These are phyloP conservation scores for Epichloe festucae DNA, from an alignment of 2,329 filamentous ascomycete species.

Conservation along the genomic window DNA sequence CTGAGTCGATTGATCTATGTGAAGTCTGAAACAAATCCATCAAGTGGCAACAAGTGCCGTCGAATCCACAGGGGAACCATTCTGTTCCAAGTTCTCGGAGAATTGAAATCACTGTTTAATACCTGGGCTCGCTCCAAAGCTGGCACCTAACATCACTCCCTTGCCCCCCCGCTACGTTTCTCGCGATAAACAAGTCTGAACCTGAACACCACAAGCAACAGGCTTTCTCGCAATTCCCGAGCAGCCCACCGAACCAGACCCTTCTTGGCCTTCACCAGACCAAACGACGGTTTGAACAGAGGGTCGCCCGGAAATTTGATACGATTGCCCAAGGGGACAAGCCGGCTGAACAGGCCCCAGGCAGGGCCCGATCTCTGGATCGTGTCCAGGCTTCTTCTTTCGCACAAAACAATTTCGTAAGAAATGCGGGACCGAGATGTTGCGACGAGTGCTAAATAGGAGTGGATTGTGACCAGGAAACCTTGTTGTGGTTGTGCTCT, in stretches of 20 bases:
- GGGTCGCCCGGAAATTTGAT: slow-evolving; percentile 4
- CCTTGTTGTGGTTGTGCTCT: neutral
- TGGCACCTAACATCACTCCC: neutral
- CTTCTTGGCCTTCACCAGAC: slow-evolving; percentile 12
- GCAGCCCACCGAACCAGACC: neutral
- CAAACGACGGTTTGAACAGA: slow-evolving; percentile 16
- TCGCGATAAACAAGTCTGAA: slow-evolving; percentile 2
- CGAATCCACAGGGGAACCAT: neutral
- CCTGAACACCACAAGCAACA: neutral
- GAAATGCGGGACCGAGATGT: slow-evolving; percentile 13
- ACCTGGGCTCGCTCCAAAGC: neutral
- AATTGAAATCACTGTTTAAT: neutral
- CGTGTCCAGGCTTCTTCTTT: neutral
- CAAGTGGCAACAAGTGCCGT: neutral
- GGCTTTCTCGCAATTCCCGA: neutral
- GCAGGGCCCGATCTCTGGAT: neutral
- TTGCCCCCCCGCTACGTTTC: neutral
- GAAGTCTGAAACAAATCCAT: neutral
- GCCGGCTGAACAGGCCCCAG: neutral
- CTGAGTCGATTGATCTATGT: neutral
- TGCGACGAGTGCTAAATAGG: slow-evolving; percentile 20
- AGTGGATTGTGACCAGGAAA: slow-evolving; percentile 18
- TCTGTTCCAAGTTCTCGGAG: neutral
- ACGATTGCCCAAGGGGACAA: neutral
- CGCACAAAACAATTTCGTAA: slow-evolving; percentile 9